Conservation (phyloP, 2,329 filamentous ascomycete species). For the Xylogone sp. region DNA sequence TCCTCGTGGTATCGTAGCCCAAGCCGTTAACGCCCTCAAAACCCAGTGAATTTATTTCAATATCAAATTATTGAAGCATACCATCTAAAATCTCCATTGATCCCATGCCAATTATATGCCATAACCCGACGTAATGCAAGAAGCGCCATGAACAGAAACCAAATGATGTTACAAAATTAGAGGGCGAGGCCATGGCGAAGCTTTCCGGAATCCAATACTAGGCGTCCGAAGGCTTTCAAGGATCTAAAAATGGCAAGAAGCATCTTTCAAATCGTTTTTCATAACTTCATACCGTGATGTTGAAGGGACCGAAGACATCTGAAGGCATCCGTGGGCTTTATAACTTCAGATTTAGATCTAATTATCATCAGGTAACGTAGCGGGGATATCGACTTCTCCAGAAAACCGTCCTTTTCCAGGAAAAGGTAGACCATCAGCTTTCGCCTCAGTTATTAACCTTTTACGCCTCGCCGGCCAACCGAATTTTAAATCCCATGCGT, state of each 20-base stretch:
- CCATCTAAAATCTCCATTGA: not conserved
- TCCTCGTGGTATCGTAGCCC: not conserved
- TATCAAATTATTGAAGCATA: not conserved
- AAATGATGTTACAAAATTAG: not conserved
- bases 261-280: too few relatives aligned
- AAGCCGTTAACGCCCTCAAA: not conserved
- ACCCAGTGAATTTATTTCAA: not conserved
- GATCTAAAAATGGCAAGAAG: too few relatives aligned
- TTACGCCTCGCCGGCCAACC: constrained; percentile 14
- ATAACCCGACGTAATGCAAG: not conserved
- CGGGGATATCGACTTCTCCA: constrained; percentile 18
- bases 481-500: constrained; percentile 21
- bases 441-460: constrained; percentile 13
- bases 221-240: too few relatives aligned
- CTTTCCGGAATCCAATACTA: too few relatives aligned
- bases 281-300: too few relatives aligned
- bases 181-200: too few relatives aligned
- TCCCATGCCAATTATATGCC: not conserved
- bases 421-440: constrained; percentile 18
- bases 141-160: not conserved
- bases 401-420: constrained; percentile 24
- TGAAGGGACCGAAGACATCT: too few relatives aligned
- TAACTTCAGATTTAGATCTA: too few relatives aligned
- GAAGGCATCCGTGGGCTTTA: too few relatives aligned
- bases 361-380: too few relatives aligned